phyloP scores from a whole-genome alignment of 495 filamentous ascomycete genomes.

The Neurospora sp. region DNA sequence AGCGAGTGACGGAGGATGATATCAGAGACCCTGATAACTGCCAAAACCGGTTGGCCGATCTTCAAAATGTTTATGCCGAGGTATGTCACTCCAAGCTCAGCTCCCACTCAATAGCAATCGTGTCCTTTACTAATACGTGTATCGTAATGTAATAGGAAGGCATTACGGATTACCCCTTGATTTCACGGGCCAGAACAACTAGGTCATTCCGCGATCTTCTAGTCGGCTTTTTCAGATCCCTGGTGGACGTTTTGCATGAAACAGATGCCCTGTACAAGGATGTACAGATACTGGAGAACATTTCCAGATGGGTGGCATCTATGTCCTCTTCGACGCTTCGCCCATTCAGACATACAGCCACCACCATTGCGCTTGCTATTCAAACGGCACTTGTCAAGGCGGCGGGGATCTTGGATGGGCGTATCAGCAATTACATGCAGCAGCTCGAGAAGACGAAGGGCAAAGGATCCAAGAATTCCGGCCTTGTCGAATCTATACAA shows the following conservation, averaged over 20 bases:
- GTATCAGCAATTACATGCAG: conserved; percentile 63
- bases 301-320: conserved; percentile 72
- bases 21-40: conserved; percentile 78
- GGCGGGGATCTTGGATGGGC: conserved; percentile 55
- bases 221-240: conserved; percentile 62
- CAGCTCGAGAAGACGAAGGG: conserved; percentile 66
- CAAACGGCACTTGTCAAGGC: conserved; percentile 60
- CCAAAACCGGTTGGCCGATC: conserved; percentile 54
- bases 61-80: conserved; percentile 72
- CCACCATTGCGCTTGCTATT: conserved; percentile 66
- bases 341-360: conserved; percentile 88
- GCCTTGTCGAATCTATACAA: conserved; percentile 52
- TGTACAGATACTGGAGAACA: conserved; percentile 65
- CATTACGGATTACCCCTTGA: conserved; percentile 85
- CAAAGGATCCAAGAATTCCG: conserved; percentile 60
- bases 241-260: conserved; percentile 65
- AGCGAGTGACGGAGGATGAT: conserved; percentile 63
- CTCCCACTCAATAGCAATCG: background rate
- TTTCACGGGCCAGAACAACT: conserved; percentile 63
- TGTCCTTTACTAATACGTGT: conserved; percentile 19
- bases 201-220: conserved; percentile 65
- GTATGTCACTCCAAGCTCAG: conserved; percentile 25
- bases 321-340: conserved; percentile 76
- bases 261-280: conserved; percentile 68
- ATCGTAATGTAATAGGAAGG: conserved; percentile 38